These are phyloP conservation scores for Glonium stellatum DNA, from an alignment of 495 filamentous ascomycete species.

Conservation along the genomic window DNA sequence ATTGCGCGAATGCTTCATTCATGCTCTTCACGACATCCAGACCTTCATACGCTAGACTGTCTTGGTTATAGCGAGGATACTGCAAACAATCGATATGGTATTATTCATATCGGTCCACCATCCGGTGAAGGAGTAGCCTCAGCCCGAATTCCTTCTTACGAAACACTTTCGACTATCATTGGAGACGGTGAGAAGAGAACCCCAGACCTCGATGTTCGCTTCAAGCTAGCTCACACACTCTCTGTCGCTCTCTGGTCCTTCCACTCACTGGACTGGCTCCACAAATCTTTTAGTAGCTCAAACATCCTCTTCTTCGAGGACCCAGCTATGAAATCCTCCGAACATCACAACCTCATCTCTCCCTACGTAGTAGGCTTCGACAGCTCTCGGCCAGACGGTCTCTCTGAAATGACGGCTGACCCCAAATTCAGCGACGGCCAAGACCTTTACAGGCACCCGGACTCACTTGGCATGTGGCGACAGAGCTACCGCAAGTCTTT, in stretches of 20 bases:
- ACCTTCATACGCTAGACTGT: slow-evolving; percentile 37
- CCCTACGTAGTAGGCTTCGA: slow-evolving; percentile 37
- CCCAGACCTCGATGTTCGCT: slow-evolving; percentile 35
- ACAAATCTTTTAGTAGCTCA: slow-evolving; percentile 33
- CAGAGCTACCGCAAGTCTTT: slow-evolving; percentile 41
- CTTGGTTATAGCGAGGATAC: slow-evolving; percentile 37
- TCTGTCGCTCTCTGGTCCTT: slow-evolving; percentile 36
- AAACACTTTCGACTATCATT: no score
- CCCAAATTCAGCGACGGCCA: slow-evolving; percentile 33
- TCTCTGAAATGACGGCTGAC: slow-evolving; percentile 34
- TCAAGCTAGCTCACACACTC: slow-evolving; percentile 32
- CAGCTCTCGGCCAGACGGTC: slow-evolving; percentile 33
- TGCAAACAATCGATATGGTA: slow-evolving; percentile 28
- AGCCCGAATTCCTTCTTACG: no score
- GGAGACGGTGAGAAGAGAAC: slow-evolving; percentile 16
- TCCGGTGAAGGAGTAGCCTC: no score
- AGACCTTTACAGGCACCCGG: slow-evolving; percentile 67
- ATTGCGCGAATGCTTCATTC: slow-evolving; percentile 37
- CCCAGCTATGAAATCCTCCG: slow-evolving; percentile 1
- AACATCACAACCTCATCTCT: slow-evolving; percentile 18
- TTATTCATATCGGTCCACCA: slow-evolving; percentile 22
- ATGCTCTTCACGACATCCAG: slow-evolving; percentile 34
- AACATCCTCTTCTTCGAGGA: slow-evolving; percentile 37
- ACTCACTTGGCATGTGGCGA: slow-evolving; percentile 33
- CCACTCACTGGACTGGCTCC: slow-evolving; percentile 39